Percentiles rank a stretch among this genome's conserved stretches.
phyloP scores from a whole-genome alignment of 2,329 filamentous ascomycete species.

The Alternaria angustiovoidea region DNA sequence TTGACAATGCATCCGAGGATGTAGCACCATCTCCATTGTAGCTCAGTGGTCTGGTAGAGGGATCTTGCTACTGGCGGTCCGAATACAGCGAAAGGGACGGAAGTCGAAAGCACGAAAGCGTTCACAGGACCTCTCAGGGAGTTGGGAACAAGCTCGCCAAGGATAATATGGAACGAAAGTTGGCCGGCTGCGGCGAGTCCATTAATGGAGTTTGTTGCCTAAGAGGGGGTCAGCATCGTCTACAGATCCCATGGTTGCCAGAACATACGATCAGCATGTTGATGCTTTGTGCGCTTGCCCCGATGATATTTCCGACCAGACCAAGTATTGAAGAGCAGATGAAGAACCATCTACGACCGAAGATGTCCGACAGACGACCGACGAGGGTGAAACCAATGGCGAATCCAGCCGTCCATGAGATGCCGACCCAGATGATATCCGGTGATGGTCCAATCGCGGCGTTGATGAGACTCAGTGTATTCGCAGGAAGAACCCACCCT shows the following conservation, averaged over 20 bases:
- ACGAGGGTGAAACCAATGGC: constrained; percentile 50
- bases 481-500: constrained; percentile 42
- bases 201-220: constrained; percentile 45
- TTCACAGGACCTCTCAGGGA: constrained; percentile 44
- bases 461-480: constrained; percentile 46
- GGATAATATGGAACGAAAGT: constrained; percentile 50
- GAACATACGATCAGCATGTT: constrained; percentile 40
- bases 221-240: constrained; percentile 1
- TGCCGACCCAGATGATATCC: constrained; percentile 50
- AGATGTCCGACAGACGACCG: constrained; percentile 50
- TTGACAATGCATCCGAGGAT: constrained; percentile 44
- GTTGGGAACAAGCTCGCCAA: constrained; percentile 51
- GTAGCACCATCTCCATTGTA: constrained; percentile 47
- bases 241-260: neutral
- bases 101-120: constrained; percentile 42
- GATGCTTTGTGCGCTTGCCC: constrained; percentile 46
- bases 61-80: constrained; percentile 42
- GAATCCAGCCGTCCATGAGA: constrained; percentile 46
- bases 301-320: constrained; percentile 48
- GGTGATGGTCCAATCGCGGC: constrained; percentile 50
- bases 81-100: constrained; percentile 42
- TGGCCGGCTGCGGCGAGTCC: constrained; percentile 51
- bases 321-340: constrained; percentile 46
- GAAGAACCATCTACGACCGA: constrained; percentile 49
- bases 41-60: constrained; percentile 39